These are phyloP conservation scores for Exophiala mesophila DNA, from an alignment of 2,329 filamentous ascomycete species.

Conservation along the genomic window DNA sequence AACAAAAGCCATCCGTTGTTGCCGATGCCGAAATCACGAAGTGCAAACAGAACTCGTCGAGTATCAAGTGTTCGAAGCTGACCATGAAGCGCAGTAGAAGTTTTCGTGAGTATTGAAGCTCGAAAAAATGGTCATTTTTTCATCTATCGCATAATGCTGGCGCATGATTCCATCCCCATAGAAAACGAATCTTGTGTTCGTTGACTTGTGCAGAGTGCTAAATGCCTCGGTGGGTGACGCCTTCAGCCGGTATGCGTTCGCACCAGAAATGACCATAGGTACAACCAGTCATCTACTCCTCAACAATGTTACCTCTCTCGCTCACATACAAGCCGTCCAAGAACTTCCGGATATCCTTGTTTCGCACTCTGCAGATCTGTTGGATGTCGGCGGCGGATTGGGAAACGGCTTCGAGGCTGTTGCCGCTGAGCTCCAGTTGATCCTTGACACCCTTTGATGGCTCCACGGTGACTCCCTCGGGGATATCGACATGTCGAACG, in stretches of 20 bases:
- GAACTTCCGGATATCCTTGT: conserved; percentile 99
- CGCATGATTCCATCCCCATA: too few species aligned
- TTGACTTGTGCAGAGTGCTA: not conserved
- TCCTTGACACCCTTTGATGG: conserved; percentile 93
- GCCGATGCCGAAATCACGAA: too few species aligned
- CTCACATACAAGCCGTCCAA: conserved; percentile 99
- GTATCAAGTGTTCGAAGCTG: too few species aligned
- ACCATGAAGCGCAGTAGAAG: too few species aligned
- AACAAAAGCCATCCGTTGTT: too few species aligned
- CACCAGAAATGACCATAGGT: conserved; percentile 3
- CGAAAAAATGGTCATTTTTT: not conserved
- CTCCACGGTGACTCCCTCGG: conserved; percentile 83
- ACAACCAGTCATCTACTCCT: conserved; percentile 38
- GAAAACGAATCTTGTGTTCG: too few species aligned
- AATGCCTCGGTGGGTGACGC: not conserved
- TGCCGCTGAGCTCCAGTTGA: conserved; percentile 87
- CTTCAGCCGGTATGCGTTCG: not conserved
- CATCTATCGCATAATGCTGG: not conserved
- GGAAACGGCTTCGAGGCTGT: conserved; percentile 95
- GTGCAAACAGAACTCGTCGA: too few species aligned
- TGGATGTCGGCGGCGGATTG: conserved; percentile 99
- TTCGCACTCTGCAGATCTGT: conserved; percentile 98
- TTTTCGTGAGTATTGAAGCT: too few species aligned
- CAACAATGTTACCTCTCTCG: conserved; percentile 92
- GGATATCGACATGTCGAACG: conserved; percentile 86